Evolutionary conservation across 75 land plant genomes (phyloP), one percentile per base, ranked within the genome.

Genomic region (Isoetes taiwanensis): DNA sequence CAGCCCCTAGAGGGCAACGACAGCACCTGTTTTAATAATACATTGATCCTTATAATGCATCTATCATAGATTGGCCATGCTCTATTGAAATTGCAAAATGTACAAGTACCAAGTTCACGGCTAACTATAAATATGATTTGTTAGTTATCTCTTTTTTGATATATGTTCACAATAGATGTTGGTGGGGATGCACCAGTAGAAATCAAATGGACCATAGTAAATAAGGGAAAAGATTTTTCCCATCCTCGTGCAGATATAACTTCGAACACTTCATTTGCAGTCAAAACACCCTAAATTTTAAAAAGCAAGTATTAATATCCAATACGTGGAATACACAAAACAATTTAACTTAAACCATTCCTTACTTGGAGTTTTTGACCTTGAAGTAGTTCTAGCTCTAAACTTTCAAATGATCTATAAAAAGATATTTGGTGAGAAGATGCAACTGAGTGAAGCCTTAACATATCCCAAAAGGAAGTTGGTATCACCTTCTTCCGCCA

Each of bases 351-450:
- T 37, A 37, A 9, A 37, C 39, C 39, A 37, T 14, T 9, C 39
- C 59, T 34, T 67, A 90, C 93, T 83, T 86, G 97, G 55, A 90
- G 73, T 57, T 90, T 90, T 43, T 86, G 97, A 57, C 97, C 97
- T 63, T 80, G 82, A 41, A 90, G 41, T 40, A 90, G 63, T 64
- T 86, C 87, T 59, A 80, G 78, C 63, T 90, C 97, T 29, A 90
- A 75, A 29, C 83, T 84, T 61, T 90, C 82, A 59, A 90, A 90
- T 12, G 97, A 90, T 57, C 91, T 90, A 69, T 20, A 38, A 17
- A 31, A 41, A 14, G 37, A 11, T 58, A 1, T 12, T 61, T 42
- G 57, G 0, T 3, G 27, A 21, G 2, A 25, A 37, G 39, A 39
- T 37, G 12, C 9, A 14, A 37, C 9, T 37, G 14, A 37, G 14